Conservation (phyloP, 495 filamentous ascomycete genomes). For the Penicillium paxilli region DNA sequence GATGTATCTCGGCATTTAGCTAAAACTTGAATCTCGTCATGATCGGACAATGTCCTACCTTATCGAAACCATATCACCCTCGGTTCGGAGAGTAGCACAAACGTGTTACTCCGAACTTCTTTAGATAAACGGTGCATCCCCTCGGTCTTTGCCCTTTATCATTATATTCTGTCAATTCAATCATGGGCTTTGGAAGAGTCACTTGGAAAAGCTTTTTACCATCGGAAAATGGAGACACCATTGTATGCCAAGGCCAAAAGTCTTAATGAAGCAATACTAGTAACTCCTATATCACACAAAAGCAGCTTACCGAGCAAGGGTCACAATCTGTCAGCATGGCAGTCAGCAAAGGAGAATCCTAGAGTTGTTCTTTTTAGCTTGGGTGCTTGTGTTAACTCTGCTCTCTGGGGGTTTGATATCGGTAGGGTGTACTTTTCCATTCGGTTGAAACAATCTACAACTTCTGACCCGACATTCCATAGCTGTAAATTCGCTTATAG, state of each 20-base stretch:
- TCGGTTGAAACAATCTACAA: too few species aligned
- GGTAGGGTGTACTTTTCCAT: background rate
- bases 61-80: background rate
- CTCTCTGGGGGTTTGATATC: constrained; percentile 13
- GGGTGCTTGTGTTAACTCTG: constrained; percentile 4
- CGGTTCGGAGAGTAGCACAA: background rate
- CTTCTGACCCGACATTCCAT: background rate
- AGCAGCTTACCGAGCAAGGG: background rate
- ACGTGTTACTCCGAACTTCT: background rate
- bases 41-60: background rate
- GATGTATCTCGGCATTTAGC: too few species aligned
- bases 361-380: constrained; percentile 8
- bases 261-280: too few species aligned
- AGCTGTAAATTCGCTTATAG: constrained; percentile 3
- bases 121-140: background rate
- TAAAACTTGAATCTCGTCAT: too few species aligned
- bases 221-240: background rate
- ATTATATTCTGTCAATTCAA: background rate
- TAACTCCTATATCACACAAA: too few species aligned
- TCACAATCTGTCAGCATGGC: background rate
- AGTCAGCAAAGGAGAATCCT: constrained; percentile 7
- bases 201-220: background rate
- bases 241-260: too few species aligned
- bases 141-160: background rate
- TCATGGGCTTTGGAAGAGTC: background rate